Evolutionary conservation across 768 basidiomycete species (phyloP), one percentile per base, ranked within the genome.

Genomic region (Trametes sanguinea): DNA sequence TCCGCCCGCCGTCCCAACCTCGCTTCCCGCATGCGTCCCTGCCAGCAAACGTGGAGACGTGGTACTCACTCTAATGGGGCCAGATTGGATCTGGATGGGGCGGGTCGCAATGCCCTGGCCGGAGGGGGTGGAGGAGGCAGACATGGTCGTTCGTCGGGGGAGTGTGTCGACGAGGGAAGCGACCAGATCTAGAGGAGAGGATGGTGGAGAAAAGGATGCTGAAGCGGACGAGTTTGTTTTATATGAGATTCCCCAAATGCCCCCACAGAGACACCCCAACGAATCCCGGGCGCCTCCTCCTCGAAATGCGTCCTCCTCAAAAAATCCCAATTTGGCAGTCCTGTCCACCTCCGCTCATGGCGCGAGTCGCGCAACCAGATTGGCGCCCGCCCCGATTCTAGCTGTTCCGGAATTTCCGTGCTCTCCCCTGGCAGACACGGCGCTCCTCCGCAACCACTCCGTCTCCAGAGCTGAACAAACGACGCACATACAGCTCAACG

Each of bases 11-110:
- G 10, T 16, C 22, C 57, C 32, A 42, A 29, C 22, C 54, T 9
- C 33, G 11, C 42, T 32, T 30, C 42, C 44, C 35, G 39, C 60
- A 33, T 48, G 43, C 14, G 14, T 9, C n/a, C 42, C 8, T 42
- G 44, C 33, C 45, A 48, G 14, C 50, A 47, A 17, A 51, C 22
- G 5, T 17, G 9, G 5, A 51, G 2, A 14, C 43, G 13, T n/a
- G 16, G 63, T 33, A 71, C 74, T 69, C 63, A 76, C 75, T 66
- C 73, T 75, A 65, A 70, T 66, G 33, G 56, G 51, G 22, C 73
- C 74, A 27, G 71, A 70, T 44, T 73, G 72, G 50, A 75, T 67
- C 57, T 71, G 66, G 60, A 76, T 67, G 61, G 75, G 74, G 58
- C 75, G 73, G 51, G 68, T 66, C 29, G 62, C 42, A 52, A 69